Base-by-base conservation (phyloP, 1,139 yeast species). In the Candida sp. region DNA sequence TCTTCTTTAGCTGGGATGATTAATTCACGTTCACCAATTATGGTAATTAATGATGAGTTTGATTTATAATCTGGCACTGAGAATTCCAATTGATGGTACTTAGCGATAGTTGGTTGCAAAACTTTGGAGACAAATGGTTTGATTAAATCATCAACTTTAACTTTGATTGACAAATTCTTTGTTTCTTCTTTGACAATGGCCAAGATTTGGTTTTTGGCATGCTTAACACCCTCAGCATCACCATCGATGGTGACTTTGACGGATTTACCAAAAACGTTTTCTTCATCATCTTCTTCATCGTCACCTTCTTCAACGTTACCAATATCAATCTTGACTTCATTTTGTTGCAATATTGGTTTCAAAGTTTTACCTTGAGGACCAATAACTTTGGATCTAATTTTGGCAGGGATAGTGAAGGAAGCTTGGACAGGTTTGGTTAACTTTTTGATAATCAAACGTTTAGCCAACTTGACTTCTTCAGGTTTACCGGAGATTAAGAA, bases 351-450 rank as follows among this genome's bases (percentile, higher is more conserved):
- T 54, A 95, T 87, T 46, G 93, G 90, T 59, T 82, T 87, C 64
- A 95, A 79, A 50, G 76, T 86, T 53, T 78, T 78, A 58, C 99
- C 99, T 63, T 84, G 87, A 39, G 93, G 79, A 46, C 99, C 99
- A 66, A 95, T 90, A 50, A 95, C 80, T 46, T 81, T 78, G 4
- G 96, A 78, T 63, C 96, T 81, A 43, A 89, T 77, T 53, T 80
- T 79, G 23, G 93, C 79, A 35, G 99, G 98, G 45, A 93, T 81
- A 38, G 73, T 65, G 59, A 93, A 78, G 35, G 73, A 65, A 41
- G 79, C 68, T 12, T 70, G 70, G 44, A 87, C 80, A 39, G 95
- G 91, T 62, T 85, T 85, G 34, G 96, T 84, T 60, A 93, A 76
- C 54, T 82, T 86, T 58, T 82, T 83, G 49, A 87, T 77, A 45